Evolutionary conservation across 768 basidiomycete species (phyloP).

Genomic region (Collybia sordida): DNA sequence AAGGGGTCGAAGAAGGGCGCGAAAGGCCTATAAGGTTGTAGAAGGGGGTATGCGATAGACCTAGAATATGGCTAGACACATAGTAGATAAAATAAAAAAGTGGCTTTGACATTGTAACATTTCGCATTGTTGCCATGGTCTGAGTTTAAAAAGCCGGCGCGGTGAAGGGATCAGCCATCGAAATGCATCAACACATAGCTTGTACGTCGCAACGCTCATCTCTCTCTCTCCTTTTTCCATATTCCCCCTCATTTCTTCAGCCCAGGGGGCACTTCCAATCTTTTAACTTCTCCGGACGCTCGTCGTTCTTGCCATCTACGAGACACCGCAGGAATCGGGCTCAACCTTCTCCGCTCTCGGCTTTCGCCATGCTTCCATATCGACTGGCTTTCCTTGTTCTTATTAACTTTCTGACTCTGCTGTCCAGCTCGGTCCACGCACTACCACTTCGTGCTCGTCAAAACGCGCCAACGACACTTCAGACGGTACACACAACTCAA

Average conservation of each 20-base stretch:
- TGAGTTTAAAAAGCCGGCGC: slow-evolving; percentile 19
- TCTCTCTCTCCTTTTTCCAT: slow-evolving; percentile 26
- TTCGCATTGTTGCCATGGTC: slow-evolving; percentile 19
- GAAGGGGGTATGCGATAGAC: slow-evolving; percentile 63
- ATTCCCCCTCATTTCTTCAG: slow-evolving; percentile 23
- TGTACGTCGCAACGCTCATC: slow-evolving; percentile 10
- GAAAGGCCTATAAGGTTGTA: slow-evolving; percentile 84
- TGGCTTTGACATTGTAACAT: slow-evolving; percentile 6
- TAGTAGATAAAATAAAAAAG: not conserved
- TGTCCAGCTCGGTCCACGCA: slow-evolving; percentile 31
- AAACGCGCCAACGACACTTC: slow-evolving; percentile 35
- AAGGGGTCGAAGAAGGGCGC: slow-evolving; percentile 46
- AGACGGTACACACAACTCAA: slow-evolving; percentile 41
- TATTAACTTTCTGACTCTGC: slow-evolving; percentile 36
- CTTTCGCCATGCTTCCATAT: slow-evolving; percentile 37
- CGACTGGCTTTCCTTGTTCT: slow-evolving; percentile 35
- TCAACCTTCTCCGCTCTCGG: slow-evolving; percentile 31
- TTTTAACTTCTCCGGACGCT: slow-evolving; percentile 30
- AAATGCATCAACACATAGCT: slow-evolving; percentile 9
- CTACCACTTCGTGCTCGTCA: slow-evolving; percentile 36
- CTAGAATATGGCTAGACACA: not conserved
- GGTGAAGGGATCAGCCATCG: not conserved
- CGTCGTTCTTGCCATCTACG: slow-evolving; percentile 31
- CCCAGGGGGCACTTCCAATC: slow-evolving; percentile 50
- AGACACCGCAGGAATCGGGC: slow-evolving; percentile 55